These are phyloP conservation scores for Scopulariopsis brevicaulis DNA, from an alignment of 2,329 filamentous ascomycete genomes.

Conservation along the genomic window DNA sequence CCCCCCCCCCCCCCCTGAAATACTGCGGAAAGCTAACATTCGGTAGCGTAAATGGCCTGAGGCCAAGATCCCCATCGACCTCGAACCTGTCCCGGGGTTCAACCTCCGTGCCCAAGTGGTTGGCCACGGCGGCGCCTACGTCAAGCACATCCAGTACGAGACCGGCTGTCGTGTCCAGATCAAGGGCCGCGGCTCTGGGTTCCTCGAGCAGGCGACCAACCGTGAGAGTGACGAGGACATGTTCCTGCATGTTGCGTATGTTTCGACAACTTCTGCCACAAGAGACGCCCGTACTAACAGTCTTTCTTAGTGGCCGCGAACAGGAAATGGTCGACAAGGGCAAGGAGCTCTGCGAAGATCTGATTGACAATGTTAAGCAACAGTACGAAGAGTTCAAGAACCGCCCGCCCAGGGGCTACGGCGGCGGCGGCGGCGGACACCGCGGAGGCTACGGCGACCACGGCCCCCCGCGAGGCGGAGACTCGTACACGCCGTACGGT, in stretches of 20 bases:
- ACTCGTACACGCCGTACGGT: constrained; percentile 17
- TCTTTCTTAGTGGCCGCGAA: constrained; percentile 61
- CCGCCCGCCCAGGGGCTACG: constrained; percentile 53
- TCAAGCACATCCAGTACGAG: constrained; percentile 96
- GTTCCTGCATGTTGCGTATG: constrained; percentile 91
- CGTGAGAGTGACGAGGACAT: constrained; percentile 90
- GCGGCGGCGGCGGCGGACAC: constrained; percentile 18
- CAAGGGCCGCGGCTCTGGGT: constrained; percentile 91
- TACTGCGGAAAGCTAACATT: constrained; percentile 6
- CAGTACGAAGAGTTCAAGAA: constrained; percentile 89
- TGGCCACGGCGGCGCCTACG: constrained; percentile 85
- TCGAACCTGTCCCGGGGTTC: constrained; percentile 88
- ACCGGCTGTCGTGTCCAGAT: constrained; percentile 95
- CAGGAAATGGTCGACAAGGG: constrained; percentile 75
- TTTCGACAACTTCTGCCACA: constrained; percentile 10
- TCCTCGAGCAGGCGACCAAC: constrained; percentile 80
- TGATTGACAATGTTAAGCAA: constrained; percentile 75
- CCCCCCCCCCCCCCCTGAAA: constrained; percentile 3
- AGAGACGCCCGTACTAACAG: constrained; percentile 17
- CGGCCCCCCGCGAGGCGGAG: constrained; percentile 18
- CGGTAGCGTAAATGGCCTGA: constrained; percentile 94
- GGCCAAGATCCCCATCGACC: constrained; percentile 80
- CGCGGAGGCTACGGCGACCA: constrained; percentile 12
- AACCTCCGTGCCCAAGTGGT: constrained; percentile 95
- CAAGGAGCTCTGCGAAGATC: constrained; percentile 78